Base-by-base conservation (phyloP, 1,139 yeast species). In the Saccharomyces hybrid region DNA sequence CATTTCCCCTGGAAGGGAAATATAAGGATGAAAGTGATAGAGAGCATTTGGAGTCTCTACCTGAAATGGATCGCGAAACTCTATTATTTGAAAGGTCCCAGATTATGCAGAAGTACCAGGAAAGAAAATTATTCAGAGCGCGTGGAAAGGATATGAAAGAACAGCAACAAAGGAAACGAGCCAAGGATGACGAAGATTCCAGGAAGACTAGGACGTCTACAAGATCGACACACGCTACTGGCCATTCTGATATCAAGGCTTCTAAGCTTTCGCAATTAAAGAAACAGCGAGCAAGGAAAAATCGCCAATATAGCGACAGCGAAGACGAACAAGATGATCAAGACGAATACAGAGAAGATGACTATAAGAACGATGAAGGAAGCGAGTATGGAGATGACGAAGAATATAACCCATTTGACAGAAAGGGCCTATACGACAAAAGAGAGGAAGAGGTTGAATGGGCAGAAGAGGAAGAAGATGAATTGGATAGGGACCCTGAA, bases 1-100 rank as follows among this genome's bases (percentile, higher is more conserved):
- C 98, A 7, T 93, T 91, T 69, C 99, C 99, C 2, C 73, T 93
- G 55, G 97, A 90, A 68, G 96, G 96, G 14, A 89, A 89, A 66
- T 93, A 84, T 74, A 87, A 83, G 65, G 87, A 90, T 70, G 96
- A 84, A 56, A 78, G 75, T 7, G 99, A 95, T 70, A 78, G 89
- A 57, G 83, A 75, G 5, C 68, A 75, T 51, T 75, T 93, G 60
- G 83, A 85, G 65, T 77, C 78, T 1, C 78, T 93, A 83, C 95
- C 93, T 57, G 99, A 95, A 76, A 82, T 93, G 69, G 87, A 87
- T 65, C 84, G 98, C 66, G 99, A 93, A 75, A 84, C 88, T 62
- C 81, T 89, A 56, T 79, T 93, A 57, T 95, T 88, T 64, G 98
- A 93, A 57, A 88, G 99, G 72, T 81, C 88, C 4, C 97, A 90